Conservation (phyloP, 2,329 filamentous ascomycete genomes). For the Curvularia eragrostidis region DNA sequence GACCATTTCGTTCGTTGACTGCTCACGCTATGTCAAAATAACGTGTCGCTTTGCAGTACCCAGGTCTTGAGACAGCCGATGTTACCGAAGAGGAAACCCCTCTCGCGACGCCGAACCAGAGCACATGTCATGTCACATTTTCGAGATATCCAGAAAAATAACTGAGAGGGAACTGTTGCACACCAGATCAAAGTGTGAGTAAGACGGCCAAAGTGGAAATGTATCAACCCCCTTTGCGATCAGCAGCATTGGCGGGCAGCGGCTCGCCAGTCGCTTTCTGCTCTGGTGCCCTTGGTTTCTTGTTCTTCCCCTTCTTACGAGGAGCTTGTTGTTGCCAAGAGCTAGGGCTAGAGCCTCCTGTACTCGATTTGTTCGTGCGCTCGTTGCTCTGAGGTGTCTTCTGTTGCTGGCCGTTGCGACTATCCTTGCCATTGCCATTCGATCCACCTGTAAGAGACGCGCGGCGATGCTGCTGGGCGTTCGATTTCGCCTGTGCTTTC, state of each 20-base stretch:
- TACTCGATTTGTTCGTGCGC: constrained; percentile 32
- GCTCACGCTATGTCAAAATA: not conserved
- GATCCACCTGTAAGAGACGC: constrained; percentile 35
- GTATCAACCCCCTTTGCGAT: constrained; percentile 55
- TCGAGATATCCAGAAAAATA: constrained; percentile 7
- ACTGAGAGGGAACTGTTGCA: not conserved
- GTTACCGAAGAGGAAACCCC: not conserved
- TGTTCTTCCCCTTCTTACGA: constrained; percentile 37
- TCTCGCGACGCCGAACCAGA: not conserved
- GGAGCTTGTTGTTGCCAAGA: constrained; percentile 32
- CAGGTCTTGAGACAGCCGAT: not conserved
- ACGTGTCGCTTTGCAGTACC: constrained; percentile 1
- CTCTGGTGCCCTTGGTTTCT: constrained; percentile 37
- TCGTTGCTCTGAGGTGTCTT: constrained; percentile 29
- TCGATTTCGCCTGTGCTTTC: constrained; percentile 40
- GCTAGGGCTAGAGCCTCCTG: constrained; percentile 16
- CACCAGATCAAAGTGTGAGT: not conserved
- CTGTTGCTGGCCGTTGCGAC: constrained; percentile 35
- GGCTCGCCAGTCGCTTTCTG: constrained; percentile 49
- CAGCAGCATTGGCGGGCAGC: constrained; percentile 53
- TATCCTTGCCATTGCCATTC: constrained; percentile 31
- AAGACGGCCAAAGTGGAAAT: not conserved
- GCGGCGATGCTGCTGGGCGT: constrained; percentile 36
- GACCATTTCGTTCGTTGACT: not conserved
- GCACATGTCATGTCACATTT: constrained; percentile 2